A percentile compares a stretch with the other conserved stretches of the same genome.
phyloP scores from a whole-genome alignment of 2,329 filamentous ascomycete genomes.

The Raffaelea ambrosiae region DNA sequence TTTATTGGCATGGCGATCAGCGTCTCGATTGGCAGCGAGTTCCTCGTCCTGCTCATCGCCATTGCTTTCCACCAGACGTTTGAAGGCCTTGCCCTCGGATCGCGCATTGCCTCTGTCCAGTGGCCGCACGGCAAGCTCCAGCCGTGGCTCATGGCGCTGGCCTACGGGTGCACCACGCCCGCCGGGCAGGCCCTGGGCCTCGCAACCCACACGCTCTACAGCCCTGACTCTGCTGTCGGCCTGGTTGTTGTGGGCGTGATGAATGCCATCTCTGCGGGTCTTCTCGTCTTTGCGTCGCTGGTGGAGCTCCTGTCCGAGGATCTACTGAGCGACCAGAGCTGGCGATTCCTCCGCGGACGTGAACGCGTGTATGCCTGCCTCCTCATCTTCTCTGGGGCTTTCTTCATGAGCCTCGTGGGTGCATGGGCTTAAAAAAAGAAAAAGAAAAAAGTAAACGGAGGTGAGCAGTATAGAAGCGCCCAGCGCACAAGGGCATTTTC shows the following conservation, averaged over 20 bases:
- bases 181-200: conserved; percentile 76
- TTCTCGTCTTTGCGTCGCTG: conserved; percentile 71
- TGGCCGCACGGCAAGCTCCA: conserved; percentile 65
- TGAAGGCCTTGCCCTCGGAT: conserved; percentile 78
- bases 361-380: conserved; percentile 53
- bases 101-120: conserved; percentile 71
- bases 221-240: conserved; percentile 65
- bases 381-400: conserved; percentile 53
- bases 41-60: conserved; percentile 68
- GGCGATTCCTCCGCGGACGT: conserved; percentile 52
- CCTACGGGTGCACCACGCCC: conserved; percentile 68
- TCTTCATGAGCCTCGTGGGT: conserved; percentile 62
- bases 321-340: conserved; percentile 68
- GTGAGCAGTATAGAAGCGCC: no score
- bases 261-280: conserved; percentile 73
- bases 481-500: no score
- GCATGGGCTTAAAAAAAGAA: conserved; percentile 62
- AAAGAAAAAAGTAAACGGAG: no score
- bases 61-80: conserved; percentile 83
- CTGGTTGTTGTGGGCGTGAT: conserved; percentile 76
- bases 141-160: conserved; percentile 74
- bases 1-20: conserved; percentile 83
- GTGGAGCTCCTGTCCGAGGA: conserved; percentile 80
- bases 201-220: conserved; percentile 67
- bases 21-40: conserved; percentile 68